These are phyloP conservation scores for Anisodus acutangulus DNA, from an alignment of 257 asterid species.

Conservation along the genomic window DNA sequence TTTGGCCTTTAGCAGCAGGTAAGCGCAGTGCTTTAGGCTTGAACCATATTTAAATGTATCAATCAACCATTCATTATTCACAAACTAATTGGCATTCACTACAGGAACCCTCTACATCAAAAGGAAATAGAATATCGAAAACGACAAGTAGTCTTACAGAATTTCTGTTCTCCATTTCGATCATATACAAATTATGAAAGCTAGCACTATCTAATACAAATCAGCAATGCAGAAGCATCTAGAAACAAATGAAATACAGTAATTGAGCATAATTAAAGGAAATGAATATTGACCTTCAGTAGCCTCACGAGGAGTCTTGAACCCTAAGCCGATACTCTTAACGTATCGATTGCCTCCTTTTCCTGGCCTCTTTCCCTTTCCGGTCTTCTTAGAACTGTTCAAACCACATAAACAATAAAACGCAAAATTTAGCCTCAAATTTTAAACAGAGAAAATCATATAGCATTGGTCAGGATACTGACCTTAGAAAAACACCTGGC, in stretches of 20 bases:
- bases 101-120: too few relatives aligned
- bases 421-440: not conserved
- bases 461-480: not conserved
- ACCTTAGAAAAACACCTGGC: conserved; percentile 28
- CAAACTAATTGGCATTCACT: not conserved
- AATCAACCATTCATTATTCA: not conserved
- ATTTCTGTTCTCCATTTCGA: too few relatives aligned
- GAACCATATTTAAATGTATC: not conserved
- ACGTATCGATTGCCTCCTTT: conserved; percentile 52
- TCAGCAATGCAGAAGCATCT: not conserved
- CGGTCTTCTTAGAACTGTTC: conserved; percentile 49
- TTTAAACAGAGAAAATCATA: not conserved
- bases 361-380: conserved; percentile 55
- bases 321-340: conserved; percentile 50
- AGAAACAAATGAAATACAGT: not conserved
- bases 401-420: not conserved
- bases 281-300: conserved; percentile 42
- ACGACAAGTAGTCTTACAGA: too few relatives aligned
- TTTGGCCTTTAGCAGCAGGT: not conserved
- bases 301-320: conserved; percentile 53
- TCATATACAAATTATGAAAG: not conserved
- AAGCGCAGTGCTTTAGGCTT: not conserved
- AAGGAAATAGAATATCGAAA: too few relatives aligned
- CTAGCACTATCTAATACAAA: too few relatives aligned
- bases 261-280: not conserved